Evolutionary conservation across 345 rosid genomes (phyloP).

Genomic region (Eucalyptus tenuipes): DNA sequence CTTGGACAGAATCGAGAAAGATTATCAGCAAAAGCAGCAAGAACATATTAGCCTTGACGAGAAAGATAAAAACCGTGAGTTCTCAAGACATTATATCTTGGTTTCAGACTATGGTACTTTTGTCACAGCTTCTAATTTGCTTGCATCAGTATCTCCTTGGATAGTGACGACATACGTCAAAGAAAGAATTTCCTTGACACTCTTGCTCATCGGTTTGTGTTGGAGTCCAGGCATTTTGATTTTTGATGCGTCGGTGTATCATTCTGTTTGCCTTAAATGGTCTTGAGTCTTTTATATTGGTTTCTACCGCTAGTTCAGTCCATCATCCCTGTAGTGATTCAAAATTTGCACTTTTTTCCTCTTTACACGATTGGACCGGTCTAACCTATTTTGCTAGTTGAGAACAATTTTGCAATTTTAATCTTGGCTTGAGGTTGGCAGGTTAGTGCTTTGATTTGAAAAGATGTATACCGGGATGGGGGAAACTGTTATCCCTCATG

Average conservation of each 20-base stretch:
- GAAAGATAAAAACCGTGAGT: constrained; percentile 24
- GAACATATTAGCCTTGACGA: constrained; percentile 69
- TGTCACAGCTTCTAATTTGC: neutral
- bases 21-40: constrained; percentile 62
- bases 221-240: neutral
- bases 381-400: neutral
- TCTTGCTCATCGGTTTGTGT: neutral
- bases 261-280: neutral
- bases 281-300: neutral
- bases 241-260: neutral
- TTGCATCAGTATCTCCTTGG: neutral
- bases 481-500: neutral
- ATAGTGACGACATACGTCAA: neutral
- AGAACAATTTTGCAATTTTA: neutral
- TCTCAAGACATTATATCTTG: neutral
- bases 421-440: neutral
- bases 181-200: neutral
- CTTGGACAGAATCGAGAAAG: constrained; percentile 89
- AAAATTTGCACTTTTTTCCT: neutral
- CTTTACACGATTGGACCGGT: neutral
- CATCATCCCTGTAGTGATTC: neutral
- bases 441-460: neutral
- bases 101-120: neutral
- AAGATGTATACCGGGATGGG: neutral
- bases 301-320: neutral